Conservation (phyloP, 2,329 filamentous ascomycete genomes). For the Monilinia polystroma region DNA sequence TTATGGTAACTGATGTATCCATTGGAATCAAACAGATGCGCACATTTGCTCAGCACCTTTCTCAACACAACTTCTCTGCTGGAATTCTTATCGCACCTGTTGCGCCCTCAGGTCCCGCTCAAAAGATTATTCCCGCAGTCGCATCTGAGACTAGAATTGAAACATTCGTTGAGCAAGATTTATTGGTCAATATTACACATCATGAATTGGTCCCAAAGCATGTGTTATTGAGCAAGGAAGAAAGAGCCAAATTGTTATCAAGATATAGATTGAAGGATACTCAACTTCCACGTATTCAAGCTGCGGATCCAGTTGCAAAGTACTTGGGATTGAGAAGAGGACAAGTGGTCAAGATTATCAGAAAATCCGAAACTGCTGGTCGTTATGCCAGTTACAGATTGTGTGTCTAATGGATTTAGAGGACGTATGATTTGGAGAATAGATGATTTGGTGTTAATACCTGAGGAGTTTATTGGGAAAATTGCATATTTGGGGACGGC, state of each 20-base stretch:
- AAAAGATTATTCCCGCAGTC: constrained; percentile 80
- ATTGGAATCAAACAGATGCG: constrained; percentile 93
- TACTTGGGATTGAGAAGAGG: constrained; percentile 89
- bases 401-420: constrained; percentile 51
- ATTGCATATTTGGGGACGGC: constrained; percentile 26
- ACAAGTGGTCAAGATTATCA: constrained; percentile 97
- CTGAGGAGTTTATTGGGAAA: constrained; percentile 27
- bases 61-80: constrained; percentile 77
- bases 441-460: constrained; percentile 25
- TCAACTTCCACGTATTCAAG: constrained; percentile 87
- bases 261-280: constrained; percentile 96
- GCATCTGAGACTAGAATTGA: constrained; percentile 79
- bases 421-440: neutral
- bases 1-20: constrained; percentile 59
- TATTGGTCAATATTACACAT: constrained; percentile 96
- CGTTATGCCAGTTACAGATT: constrained; percentile 92
- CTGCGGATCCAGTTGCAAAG: constrained; percentile 86
- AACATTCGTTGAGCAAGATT: constrained; percentile 91
- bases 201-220: constrained; percentile 96
- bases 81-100: constrained; percentile 88
- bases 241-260: constrained; percentile 82
- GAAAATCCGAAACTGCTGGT: constrained; percentile 91
- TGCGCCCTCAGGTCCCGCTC: constrained; percentile 78
- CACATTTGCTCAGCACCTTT: constrained; percentile 79
- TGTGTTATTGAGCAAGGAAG: constrained; percentile 82